Evolutionary conservation across 2,329 filamentous ascomycete species (phyloP), one percentile per base, ranked within the genome.

Genomic region (Penicillium sp.): DNA sequence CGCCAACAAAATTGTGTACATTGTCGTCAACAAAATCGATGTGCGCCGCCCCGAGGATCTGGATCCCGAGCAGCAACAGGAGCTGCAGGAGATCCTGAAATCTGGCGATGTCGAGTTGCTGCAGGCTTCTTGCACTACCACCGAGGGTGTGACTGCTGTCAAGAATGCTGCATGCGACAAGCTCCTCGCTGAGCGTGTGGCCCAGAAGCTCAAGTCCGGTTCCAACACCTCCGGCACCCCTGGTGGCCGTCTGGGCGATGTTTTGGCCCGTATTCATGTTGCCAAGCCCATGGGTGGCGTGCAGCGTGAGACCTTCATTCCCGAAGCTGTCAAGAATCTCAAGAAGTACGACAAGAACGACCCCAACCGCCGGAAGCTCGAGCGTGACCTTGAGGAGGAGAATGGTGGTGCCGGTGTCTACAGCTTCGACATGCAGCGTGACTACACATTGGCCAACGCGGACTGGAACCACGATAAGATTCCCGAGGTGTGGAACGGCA

Each of bases 1-100:
- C 68, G 85, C 89, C 44, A 96, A 97, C 76, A 97, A 97, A 76
- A 80, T 97, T 40, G 91, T 97, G 36, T 97, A 95, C 68, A 80
- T 98, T 47, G 88, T 97, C 47, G 80, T 97, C 73, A 98, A 98
- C 84, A 98, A 98, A 79, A 96, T 96, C 58, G 93, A 98, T 69
- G 81, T 97, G 49, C 82, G 85, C 65, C 81, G 84, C 49, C 89
- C 90, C 1, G 89, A 95, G 63, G 89, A 97, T 64, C 75, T 98
- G 29, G 86, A 93, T 55, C 74, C 81, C 6, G 87, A 87, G 59
- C 82, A 85, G 20, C 86, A 91, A 66, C 80, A 82, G 45, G 80
- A 91, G 63, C 74, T 98, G 34, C 82, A 95, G 65, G 74, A 80
- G 22, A 80, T 98, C 54, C 75, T 93, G 50, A 93, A 93, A 71